Percentiles rank a stretch among this genome's conserved stretches.
These are phyloP conservation scores for Wallacemonas rigidus DNA, from an alignment of 208 protist species.

Conservation along the genomic window DNA sequence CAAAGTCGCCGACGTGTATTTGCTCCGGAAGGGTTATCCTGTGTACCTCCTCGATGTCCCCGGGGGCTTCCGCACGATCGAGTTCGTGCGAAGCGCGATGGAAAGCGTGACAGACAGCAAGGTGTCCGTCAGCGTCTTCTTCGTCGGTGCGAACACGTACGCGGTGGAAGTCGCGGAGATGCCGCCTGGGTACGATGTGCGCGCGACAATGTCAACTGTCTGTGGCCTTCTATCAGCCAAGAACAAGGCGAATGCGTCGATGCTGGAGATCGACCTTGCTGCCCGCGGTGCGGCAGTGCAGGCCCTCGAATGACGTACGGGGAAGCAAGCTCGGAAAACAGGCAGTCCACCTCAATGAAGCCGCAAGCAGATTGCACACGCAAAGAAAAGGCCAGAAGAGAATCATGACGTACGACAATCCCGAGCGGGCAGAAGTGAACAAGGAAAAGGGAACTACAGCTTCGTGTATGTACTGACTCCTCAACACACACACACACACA, in stretches of 20 bases:
- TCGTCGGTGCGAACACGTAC: background rate
- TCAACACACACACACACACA: too few relatives aligned
- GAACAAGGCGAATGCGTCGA: background rate
- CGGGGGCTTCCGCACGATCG: conserved; percentile 3
- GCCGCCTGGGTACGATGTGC: background rate
- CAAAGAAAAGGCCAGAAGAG: too few relatives aligned
- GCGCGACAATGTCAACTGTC: background rate
- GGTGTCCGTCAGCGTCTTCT: conserved; percentile 1
- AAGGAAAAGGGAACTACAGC: too few relatives aligned
- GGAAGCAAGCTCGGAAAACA: background rate
- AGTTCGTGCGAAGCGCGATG: background rate
- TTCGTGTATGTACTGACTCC: too few relatives aligned
- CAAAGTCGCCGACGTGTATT: conserved; percentile 1
- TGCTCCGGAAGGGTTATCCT: conserved; percentile 4
- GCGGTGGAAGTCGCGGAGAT: conserved; percentile 4
- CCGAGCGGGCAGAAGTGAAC: too few relatives aligned
- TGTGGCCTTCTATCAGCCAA: background rate
- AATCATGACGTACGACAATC: too few relatives aligned
- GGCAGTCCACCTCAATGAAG: too few relatives aligned
- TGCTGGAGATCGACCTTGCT: background rate
- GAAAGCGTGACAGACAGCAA: background rate
- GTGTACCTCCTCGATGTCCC: conserved; percentile 1
- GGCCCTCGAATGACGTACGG: background rate
- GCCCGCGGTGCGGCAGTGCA: background rate
- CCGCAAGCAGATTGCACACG: too few relatives aligned